These are phyloP conservation scores for Linum lewisii DNA, from an alignment of 345 rosid genomes.

Conservation along the genomic window DNA sequence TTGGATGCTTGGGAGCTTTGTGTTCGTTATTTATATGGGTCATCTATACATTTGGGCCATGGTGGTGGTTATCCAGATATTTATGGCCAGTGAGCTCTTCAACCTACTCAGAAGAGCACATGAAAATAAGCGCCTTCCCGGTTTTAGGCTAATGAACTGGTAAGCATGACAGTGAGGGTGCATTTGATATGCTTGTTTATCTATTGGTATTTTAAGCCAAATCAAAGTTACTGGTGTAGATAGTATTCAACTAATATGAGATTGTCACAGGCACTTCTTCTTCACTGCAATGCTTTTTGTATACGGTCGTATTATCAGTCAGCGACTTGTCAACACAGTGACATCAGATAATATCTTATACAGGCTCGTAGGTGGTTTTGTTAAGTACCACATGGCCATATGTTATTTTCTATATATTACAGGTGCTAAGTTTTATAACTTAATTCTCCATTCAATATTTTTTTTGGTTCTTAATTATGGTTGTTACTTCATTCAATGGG, in stretches of 20 bases:
- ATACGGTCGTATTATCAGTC: conserved; percentile 91
- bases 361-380: conserved; percentile 61
- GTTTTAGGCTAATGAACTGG: conserved; percentile 23
- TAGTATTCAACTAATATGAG: neutral
- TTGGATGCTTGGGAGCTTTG: conserved; percentile 22
- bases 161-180: conserved; percentile 5
- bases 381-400: conserved; percentile 87
- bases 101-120: conserved; percentile 21
- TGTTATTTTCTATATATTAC: conserved; percentile 84
- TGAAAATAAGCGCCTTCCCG: conserved; percentile 20
- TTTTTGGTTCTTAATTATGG: neutral
- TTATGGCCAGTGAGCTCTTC: conserved; percentile 21
- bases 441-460: too few species aligned
- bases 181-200: neutral
- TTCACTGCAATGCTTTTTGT: conserved; percentile 95
- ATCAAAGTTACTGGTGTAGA: neutral
- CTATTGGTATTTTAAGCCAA: neutral
- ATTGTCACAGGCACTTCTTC: conserved; percentile 77
- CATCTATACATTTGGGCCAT: conserved; percentile 22
- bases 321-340: conserved; percentile 80
- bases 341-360: conserved; percentile 67
- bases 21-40: conserved; percentile 17
- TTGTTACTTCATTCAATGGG: too few species aligned
- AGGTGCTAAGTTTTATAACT: conserved; percentile 29
- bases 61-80: conserved; percentile 21